A percentile compares a stretch with the other conserved stretches of the same genome.
phyloP scores from a whole-genome alignment of 2,329 filamentous ascomycete genomes.

The Nemania sp. region DNA sequence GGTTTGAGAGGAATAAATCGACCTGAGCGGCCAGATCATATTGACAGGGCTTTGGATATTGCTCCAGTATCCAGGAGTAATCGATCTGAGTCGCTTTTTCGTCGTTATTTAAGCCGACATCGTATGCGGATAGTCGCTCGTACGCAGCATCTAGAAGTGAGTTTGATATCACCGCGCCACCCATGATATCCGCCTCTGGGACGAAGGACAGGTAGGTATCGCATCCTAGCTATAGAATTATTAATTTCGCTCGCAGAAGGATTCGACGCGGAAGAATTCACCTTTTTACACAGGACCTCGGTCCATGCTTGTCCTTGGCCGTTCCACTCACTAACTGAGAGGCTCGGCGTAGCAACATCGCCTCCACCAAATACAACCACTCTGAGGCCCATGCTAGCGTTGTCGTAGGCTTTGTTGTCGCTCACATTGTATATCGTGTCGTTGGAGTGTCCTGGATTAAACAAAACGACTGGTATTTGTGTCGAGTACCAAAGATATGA shows the following conservation, averaged over 20 bases:
- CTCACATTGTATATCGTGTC: conserved; percentile 28
- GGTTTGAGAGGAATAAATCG: conserved; percentile 58
- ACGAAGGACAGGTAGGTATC: conserved; percentile 60
- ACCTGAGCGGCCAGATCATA: conserved; percentile 61
- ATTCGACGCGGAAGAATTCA: conserved; percentile 39
- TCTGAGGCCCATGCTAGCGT: conserved; percentile 54
- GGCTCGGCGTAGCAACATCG: conserved; percentile 56
- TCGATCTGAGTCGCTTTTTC: conserved; percentile 44
- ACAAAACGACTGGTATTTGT: not conserved
- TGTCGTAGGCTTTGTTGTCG: conserved; percentile 6
- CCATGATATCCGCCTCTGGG: conserved; percentile 59
- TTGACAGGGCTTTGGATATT: conserved; percentile 57
- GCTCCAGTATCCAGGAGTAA: conserved; percentile 57
- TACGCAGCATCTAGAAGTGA: conserved; percentile 63
- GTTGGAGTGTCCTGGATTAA: conserved; percentile 10
- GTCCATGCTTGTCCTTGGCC: conserved; percentile 56
- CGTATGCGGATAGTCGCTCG: conserved; percentile 44
- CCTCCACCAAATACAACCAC: conserved; percentile 66
- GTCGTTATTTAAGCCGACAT: not conserved
- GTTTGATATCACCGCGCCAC: conserved; percentile 68
- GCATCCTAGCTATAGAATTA: conserved; percentile 58
- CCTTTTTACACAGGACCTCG: conserved; percentile 61
- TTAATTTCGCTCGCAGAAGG: conserved; percentile 28
- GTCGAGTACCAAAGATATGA: conserved; percentile 34
- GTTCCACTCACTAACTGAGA: conserved; percentile 36